These are phyloP conservation scores for Nelumbo lutea DNA, from an alignment of 164 flowering plant species.

Conservation along the genomic window DNA sequence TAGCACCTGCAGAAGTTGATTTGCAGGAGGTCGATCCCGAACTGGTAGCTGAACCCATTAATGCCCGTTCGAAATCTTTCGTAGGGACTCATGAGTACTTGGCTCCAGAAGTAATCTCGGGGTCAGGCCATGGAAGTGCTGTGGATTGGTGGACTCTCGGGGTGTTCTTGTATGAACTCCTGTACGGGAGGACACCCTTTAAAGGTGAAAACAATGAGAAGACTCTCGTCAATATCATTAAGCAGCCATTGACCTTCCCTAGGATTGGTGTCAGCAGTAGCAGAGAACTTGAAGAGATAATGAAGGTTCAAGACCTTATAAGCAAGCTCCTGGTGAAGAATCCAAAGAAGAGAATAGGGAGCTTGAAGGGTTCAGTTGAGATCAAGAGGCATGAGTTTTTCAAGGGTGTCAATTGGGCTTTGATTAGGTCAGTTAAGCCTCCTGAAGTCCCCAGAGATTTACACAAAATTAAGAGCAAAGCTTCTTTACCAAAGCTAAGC, in stretches of 20 bases:
- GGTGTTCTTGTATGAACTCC: slow-evolving; percentile 70
- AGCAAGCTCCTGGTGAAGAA: slow-evolving; percentile 66
- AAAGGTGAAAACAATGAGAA: slow-evolving; percentile 83
- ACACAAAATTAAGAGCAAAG: slow-evolving; percentile 23
- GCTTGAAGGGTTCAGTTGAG: slow-evolving; percentile 70
- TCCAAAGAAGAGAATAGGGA: slow-evolving; percentile 76
- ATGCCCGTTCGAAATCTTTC: slow-evolving; percentile 71
- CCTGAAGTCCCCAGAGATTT: slow-evolving; percentile 59
- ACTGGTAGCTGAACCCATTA: slow-evolving; percentile 65
- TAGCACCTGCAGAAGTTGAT: slow-evolving; percentile 1
- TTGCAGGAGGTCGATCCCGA: slow-evolving; percentile 32
- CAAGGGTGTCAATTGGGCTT: slow-evolving; percentile 87
- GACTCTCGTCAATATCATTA: slow-evolving; percentile 68
- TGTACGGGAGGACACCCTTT: slow-evolving; percentile 81
- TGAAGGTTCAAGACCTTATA: slow-evolving; percentile 62
- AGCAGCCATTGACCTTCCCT: slow-evolving; percentile 62
- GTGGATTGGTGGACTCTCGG: slow-evolving; percentile 98
- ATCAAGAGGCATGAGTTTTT: slow-evolving; percentile 84
- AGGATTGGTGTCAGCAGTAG: slow-evolving; percentile 33
- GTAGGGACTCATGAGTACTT: slow-evolving; percentile 96
- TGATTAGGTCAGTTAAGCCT: slow-evolving; percentile 73
- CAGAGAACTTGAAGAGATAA: slow-evolving; percentile 58
- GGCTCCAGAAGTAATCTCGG: slow-evolving; percentile 86
- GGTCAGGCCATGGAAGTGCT: slow-evolving; percentile 76
- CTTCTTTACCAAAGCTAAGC: slow-evolving; percentile 34